A percentile compares a stretch with the other conserved stretches of the same genome.
Evolutionary conservation across 345 rosid species (phyloP).

Genomic region (Gossypioides kirkii): DNA sequence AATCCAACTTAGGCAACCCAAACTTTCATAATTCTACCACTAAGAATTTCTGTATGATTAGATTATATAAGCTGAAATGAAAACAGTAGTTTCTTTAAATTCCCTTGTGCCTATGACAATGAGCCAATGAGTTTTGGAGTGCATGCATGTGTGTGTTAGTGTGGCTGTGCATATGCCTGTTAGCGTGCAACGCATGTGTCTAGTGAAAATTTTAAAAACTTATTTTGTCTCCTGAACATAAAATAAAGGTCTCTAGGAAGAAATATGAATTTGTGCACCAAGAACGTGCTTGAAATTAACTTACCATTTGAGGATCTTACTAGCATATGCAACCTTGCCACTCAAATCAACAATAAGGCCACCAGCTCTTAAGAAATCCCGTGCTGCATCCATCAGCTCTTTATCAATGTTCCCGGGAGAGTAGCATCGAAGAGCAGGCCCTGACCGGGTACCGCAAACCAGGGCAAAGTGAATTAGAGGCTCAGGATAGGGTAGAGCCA

Average conservation of each 20-base stretch:
- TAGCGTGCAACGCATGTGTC: background rate
- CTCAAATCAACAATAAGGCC: constrained; percentile 59
- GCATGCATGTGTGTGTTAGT: background rate
- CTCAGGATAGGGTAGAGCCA: constrained; percentile 60
- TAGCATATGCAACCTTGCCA: constrained; percentile 48
- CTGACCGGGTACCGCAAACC: constrained; percentile 72
- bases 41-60: background rate
- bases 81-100: background rate
- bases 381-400: constrained; percentile 77
- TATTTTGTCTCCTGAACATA: background rate
- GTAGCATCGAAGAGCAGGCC: constrained; percentile 74
- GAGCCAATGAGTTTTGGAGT: background rate
- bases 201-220: background rate
- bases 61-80: background rate
- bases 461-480: constrained; percentile 74
- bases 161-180: background rate
- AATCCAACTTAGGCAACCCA: background rate
- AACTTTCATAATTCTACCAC: background rate
- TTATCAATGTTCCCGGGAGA: constrained; percentile 70
- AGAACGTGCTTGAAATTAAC: constrained; percentile 7
- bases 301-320: constrained; percentile 73
- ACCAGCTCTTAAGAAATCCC: constrained; percentile 57
- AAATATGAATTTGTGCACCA: background rate
- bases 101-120: background rate
- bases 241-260: background rate